Percentiles rank a stretch among this genome's conserved stretches.
Evolutionary conservation across 2,329 filamentous ascomycete genomes (phyloP).

Genomic region (Celoporthe dispersa): DNA sequence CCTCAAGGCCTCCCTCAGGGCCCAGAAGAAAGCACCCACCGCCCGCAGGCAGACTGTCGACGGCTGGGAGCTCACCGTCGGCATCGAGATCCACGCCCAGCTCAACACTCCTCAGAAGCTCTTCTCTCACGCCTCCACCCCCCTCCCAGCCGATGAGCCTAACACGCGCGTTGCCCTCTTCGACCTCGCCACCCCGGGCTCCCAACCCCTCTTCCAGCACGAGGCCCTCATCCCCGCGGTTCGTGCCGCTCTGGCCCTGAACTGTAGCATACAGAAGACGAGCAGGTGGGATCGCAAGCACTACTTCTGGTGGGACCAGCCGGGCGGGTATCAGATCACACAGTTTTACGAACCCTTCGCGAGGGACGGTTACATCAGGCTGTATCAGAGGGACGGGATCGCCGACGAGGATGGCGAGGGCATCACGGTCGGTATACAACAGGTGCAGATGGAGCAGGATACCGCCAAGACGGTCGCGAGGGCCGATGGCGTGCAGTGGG

Average conservation of each 20-base stretch:
- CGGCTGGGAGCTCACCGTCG: slow-evolving; percentile 92
- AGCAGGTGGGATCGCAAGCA: slow-evolving; percentile 96
- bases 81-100: slow-evolving; percentile 96
- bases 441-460: slow-evolving; percentile 97
- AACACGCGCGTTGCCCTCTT: slow-evolving; percentile 91
- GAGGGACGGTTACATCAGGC: slow-evolving; percentile 70
- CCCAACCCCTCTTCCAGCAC: slow-evolving; percentile 83
- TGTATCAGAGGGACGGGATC: slow-evolving; percentile 79
- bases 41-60: slow-evolving; percentile 56
- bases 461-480: slow-evolving; percentile 91
- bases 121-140: slow-evolving; percentile 70
- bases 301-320: slow-evolving; percentile 99
- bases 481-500: slow-evolving; percentile 71
- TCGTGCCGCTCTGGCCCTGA: slow-evolving; percentile 82
- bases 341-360: slow-evolving; percentile 84
- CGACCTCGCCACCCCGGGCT: slow-evolving; percentile 86
- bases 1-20: slow-evolving; percentile 69
- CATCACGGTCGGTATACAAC: slow-evolving; percentile 82
- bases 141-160: slow-evolving; percentile 63
- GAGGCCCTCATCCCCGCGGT: slow-evolving; percentile 87
- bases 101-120: slow-evolving; percentile 88
- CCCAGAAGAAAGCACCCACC: slow-evolving; percentile 52
- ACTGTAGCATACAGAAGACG: slow-evolving; percentile 74
- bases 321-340: slow-evolving; percentile 94
- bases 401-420: slow-evolving; percentile 71